These are phyloP conservation scores for Lentinula detonsa DNA, from an alignment of 768 basidiomycete genomes.

Conservation along the genomic window DNA sequence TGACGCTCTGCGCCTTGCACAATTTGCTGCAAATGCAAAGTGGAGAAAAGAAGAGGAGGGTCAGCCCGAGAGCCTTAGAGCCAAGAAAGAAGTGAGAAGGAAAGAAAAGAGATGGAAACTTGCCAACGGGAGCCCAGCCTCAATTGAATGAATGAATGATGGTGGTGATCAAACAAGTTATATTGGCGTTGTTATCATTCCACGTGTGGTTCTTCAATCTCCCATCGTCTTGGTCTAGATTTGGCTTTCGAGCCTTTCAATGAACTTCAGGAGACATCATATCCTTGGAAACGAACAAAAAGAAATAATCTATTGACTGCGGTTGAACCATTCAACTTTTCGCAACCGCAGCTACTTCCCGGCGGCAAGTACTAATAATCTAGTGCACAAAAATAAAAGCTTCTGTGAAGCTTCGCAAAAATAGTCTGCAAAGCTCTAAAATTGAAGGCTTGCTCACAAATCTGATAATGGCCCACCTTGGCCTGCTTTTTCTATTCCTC, in stretches of 20 bases:
- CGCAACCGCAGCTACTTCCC: neutral
- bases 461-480: no score
- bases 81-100: slow-evolving; percentile 22
- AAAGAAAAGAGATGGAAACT: slow-evolving; percentile 15
- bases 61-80: slow-evolving; percentile 9
- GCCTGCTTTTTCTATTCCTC: no score
- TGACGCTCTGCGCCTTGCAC: slow-evolving; percentile 69
- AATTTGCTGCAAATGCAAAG: slow-evolving; percentile 29
- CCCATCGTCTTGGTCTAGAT: neutral
- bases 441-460: no score
- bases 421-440: no score
- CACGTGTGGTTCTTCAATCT: neutral
- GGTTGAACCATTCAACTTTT: neutral
- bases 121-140: slow-evolving; percentile 7
- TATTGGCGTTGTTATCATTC: neutral
- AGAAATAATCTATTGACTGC: neutral
- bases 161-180: neutral
- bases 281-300: neutral
- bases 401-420: neutral
- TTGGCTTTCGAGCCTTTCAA: neutral
- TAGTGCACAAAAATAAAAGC: neutral
- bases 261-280: neutral
- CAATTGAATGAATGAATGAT: neutral
- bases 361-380: neutral
- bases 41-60: slow-evolving; percentile 22